Percentiles rank a stretch among this genome's conserved stretches.
These are phyloP conservation scores for Biancaea sappan DNA, from an alignment of 306 rosid genomes.

Conservation along the genomic window DNA sequence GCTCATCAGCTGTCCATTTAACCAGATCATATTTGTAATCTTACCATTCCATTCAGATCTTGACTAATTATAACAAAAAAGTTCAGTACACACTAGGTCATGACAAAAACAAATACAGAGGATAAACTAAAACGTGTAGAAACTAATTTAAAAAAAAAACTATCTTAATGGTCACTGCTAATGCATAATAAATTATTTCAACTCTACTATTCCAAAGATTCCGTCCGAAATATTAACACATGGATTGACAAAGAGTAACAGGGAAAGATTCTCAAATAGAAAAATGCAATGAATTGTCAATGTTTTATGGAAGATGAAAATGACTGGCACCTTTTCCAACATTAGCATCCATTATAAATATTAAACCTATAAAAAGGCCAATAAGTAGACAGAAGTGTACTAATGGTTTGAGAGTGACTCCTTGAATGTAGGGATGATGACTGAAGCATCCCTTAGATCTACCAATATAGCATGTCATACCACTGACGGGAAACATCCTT, in stretches of 20 bases:
- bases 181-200: conserved; percentile 24
- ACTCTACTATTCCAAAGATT: conserved; percentile 36
- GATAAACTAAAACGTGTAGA: conserved; percentile 24
- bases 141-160: conserved; percentile 25
- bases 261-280: conserved; percentile 47
- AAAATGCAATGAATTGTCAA: conserved; percentile 34
- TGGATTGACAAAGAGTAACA: conserved; percentile 18
- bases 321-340: conserved; percentile 52
- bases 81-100: conserved; percentile 33
- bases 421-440: conserved; percentile 28
- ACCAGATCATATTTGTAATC: conserved; percentile 24
- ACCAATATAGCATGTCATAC: conserved; percentile 40
- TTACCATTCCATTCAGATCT: conserved; percentile 38
- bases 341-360: conserved; percentile 23
- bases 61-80: conserved; percentile 32
- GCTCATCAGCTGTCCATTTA: conserved; percentile 52
- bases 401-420: conserved; percentile 42
- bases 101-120: conserved; percentile 28
- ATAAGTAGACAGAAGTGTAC: conserved; percentile 45
- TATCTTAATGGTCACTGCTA: conserved; percentile 25
- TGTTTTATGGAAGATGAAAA: conserved; percentile 34
- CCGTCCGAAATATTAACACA: conserved; percentile 32
- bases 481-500: conserved; percentile 25
- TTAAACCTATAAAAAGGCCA: conserved; percentile 18
- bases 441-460: conserved; percentile 31